A percentile compares a stretch with the other conserved stretches of the same genome.
phyloP scores from a whole-genome alignment of 495 filamentous ascomycete species.

The Podospora appendiculata region DNA sequence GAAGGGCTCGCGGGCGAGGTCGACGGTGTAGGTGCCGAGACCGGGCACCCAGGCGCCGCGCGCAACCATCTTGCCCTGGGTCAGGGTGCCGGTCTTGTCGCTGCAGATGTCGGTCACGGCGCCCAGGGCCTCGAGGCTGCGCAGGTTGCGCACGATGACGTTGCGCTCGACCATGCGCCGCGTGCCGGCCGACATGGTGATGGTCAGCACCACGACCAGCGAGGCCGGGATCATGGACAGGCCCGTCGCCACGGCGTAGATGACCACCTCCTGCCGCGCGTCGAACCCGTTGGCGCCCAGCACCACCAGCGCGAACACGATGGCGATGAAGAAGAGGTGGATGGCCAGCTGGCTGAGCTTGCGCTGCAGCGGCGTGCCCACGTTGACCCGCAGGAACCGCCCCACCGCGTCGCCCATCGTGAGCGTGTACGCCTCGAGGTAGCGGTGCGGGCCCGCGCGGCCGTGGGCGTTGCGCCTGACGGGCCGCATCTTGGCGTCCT shows the following conservation, averaged over 20 bases:
- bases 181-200: conserved; percentile 72
- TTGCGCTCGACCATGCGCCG: conserved; percentile 68
- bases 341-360: conserved; percentile 74
- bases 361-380: conserved; percentile 70
- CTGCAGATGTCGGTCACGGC: conserved; percentile 83
- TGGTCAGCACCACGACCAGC: conserved; percentile 61
- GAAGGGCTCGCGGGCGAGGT: conserved; percentile 42
- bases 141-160: conserved; percentile 67
- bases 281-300: conserved; percentile 68
- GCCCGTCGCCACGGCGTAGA: conserved; percentile 70
- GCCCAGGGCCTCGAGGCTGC: conserved; percentile 72
- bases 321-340: conserved; percentile 63
- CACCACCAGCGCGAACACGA: conserved; percentile 71
- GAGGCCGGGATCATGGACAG: conserved; percentile 67
- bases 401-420: conserved; percentile 60
- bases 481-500: conserved; percentile 49
- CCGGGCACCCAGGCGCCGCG: conserved; percentile 73
- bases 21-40: conserved; percentile 48
- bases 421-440: conserved; percentile 60
- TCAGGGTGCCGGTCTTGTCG: conserved; percentile 81
- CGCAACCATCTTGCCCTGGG: conserved; percentile 67
- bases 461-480: conserved; percentile 49
- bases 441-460: conserved; percentile 56
- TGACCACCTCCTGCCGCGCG: conserved; percentile 66
- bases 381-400: conserved; percentile 62